These are phyloP conservation scores for Naganishia sp. DNA, from an alignment of 1,284 basidiomycete species.

Conservation along the genomic window DNA sequence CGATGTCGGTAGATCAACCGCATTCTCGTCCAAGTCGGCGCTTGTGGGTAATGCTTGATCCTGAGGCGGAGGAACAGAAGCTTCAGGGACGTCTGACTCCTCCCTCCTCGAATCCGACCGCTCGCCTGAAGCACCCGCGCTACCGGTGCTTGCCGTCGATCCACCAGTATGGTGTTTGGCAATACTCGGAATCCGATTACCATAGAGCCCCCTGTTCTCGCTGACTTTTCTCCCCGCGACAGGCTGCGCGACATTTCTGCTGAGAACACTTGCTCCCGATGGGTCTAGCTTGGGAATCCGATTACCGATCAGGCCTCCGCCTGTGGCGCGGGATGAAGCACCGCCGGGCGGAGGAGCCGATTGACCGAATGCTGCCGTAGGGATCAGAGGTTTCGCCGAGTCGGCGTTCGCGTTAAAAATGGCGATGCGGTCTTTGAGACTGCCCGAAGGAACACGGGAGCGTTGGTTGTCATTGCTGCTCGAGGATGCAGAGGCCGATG, in stretches of 20 bases:
- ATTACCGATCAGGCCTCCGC: slow-evolving; percentile 49
- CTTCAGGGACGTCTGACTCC: background rate
- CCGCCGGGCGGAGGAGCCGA: slow-evolving; percentile 34
- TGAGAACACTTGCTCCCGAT: slow-evolving; percentile 44
- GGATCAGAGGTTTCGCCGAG: slow-evolving; percentile 42
- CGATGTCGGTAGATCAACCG: slow-evolving; percentile 9
- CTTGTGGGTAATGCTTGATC: background rate
- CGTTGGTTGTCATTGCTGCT: slow-evolving; percentile 12
- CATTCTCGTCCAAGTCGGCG: slow-evolving; percentile 19
- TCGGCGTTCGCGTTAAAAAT: slow-evolving; percentile 50
- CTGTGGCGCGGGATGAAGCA: slow-evolving; percentile 32
- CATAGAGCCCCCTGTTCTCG: slow-evolving; percentile 46
- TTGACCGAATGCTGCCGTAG: slow-evolving; percentile 42
- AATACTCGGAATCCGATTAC: slow-evolving; percentile 47
- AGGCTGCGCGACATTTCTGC: slow-evolving; percentile 26
- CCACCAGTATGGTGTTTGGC: slow-evolving; percentile 21
- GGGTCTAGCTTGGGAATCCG: slow-evolving; percentile 49
- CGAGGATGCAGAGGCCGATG: slow-evolving; percentile 5
- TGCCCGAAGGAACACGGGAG: slow-evolving; percentile 33
- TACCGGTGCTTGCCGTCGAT: slow-evolving; percentile 12
- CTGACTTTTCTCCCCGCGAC: slow-evolving; percentile 39
- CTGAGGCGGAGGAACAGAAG: background rate
- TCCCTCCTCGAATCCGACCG: background rate
- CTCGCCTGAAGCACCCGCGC: background rate
- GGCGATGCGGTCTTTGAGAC: slow-evolving; percentile 52